Evolutionary conservation across 139 green algal genomes (phyloP).

Genomic region (Asterochloris erici): DNA sequence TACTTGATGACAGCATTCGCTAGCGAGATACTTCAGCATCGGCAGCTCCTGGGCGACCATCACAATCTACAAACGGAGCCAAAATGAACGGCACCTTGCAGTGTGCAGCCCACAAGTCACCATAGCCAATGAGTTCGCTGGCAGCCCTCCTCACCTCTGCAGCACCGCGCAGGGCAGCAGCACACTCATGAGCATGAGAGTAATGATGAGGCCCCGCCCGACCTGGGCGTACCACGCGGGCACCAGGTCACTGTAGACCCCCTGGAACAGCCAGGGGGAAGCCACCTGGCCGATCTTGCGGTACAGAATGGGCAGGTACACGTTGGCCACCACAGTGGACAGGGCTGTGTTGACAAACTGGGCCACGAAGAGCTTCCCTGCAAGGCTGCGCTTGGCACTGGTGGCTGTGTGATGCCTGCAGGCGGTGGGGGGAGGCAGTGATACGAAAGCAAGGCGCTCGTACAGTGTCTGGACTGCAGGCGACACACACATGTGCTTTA

Average conservation of each 20-base stretch:
- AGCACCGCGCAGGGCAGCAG: constrained; percentile 2
- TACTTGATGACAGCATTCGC: too few relatives aligned
- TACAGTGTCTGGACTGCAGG: too few relatives aligned
- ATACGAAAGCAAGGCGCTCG: too few relatives aligned
- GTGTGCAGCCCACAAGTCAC: too few relatives aligned
- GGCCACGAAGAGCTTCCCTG: constrained; percentile 34
- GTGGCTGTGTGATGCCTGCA: constrained; percentile 51
- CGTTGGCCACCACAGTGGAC: constrained; percentile 52
- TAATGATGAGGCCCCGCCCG: constrained; percentile 11
- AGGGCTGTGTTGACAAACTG: constrained; percentile 48
- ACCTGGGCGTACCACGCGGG: constrained; percentile 17
- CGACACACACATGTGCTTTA: too few relatives aligned
- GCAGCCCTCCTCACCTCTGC: neutral
- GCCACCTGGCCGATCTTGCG: neutral
- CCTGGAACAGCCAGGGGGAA: neutral
- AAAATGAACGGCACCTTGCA: too few relatives aligned
- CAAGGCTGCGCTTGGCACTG: constrained; percentile 28
- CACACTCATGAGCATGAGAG: constrained; percentile 9
- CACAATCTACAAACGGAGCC: too few relatives aligned
- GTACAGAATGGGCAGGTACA: constrained; percentile 39
- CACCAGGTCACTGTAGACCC: constrained; percentile 4
- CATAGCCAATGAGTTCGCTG: neutral
- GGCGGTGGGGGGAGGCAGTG: neutral
- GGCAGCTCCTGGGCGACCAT: too few relatives aligned
- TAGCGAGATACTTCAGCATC: too few relatives aligned